Percentiles rank a stretch among this genome's conserved stretches.
Evolutionary conservation across 192 early-diverging fungal genomes (phyloP).

Genomic region (Coemansia sp.): DNA sequence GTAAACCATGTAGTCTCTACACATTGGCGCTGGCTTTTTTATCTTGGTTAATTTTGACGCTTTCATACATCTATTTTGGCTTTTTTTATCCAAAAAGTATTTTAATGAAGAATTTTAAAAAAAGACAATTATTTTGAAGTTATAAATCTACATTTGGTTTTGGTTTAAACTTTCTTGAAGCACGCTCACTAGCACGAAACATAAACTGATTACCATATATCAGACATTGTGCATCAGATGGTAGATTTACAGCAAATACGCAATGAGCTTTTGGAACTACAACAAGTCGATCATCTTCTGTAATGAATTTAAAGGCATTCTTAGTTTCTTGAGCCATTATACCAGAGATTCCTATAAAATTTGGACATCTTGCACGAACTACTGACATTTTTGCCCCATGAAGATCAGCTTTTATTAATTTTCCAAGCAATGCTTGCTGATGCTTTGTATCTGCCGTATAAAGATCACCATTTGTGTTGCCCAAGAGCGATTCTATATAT

Average conservation of each 20-base stretch:
- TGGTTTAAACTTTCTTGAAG: conserved; percentile 58
- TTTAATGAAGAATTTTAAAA: not conserved
- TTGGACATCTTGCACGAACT: conserved; percentile 70
- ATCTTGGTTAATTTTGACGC: no score
- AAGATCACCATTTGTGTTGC: conserved; percentile 16
- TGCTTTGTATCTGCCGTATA: conserved; percentile 53
- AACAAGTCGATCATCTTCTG: conserved; percentile 60
- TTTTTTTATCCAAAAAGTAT: not conserved
- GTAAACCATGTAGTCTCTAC: no score
- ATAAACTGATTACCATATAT: conserved; percentile 79
- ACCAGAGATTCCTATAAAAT: conserved; percentile 72
- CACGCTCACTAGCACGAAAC: conserved; percentile 69
- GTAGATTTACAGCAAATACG: conserved; percentile 55
- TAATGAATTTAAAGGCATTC: conserved; percentile 79
- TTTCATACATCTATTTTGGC: no score
- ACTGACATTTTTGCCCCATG: conserved; percentile 82
- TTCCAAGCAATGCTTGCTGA: conserved; percentile 18
- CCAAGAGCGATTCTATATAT: conserved; percentile 70
- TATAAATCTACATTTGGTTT: conserved; percentile 39
- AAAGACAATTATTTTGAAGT: not conserved
- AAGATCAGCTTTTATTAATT: conserved; percentile 73
- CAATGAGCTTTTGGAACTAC: conserved; percentile 71
- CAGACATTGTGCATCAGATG: conserved; percentile 49
- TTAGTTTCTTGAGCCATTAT: conserved; percentile 89
- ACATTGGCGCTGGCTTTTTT: no score